These are phyloP conservation scores for Dittrichia graveolens DNA, from an alignment of 129 eudicot species.

Conservation along the genomic window DNA sequence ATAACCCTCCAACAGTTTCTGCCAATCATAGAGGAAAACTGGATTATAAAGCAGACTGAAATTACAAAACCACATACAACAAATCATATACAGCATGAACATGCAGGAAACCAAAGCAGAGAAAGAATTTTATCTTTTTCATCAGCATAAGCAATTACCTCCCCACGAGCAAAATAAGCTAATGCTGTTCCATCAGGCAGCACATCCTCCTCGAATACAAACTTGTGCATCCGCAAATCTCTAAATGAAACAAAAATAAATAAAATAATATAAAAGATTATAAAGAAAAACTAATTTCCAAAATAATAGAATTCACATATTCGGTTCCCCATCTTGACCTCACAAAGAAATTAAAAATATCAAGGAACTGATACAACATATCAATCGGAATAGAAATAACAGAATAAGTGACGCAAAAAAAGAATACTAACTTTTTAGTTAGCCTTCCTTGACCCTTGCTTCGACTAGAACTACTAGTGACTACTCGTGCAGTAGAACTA, in stretches of 20 bases:
- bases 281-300: neutral
- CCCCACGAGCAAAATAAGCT: conserved; percentile 67
- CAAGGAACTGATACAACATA: neutral
- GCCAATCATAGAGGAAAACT: conserved; percentile 26
- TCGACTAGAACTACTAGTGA: conserved; percentile 33
- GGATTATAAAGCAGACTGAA: conserved; percentile 4
- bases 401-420: neutral
- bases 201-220: conserved; percentile 66
- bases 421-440: conserved; percentile 64
- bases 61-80: neutral
- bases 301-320: neutral
- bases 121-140: neutral
- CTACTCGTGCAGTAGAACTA: conserved; percentile 31
- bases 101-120: neutral
- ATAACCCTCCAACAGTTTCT: conserved; percentile 74
- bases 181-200: conserved; percentile 80
- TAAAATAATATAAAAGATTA: neutral
- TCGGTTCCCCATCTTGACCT: neutral
- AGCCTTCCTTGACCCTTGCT: conserved; percentile 65
- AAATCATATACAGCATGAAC: neutral
- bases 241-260: conserved; percentile 37
- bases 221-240: conserved; percentile 79
- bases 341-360: conserved; percentile 9
- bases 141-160: conserved; percentile 49
- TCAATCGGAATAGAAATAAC: conserved; percentile 2